Conservation (phyloP, 805 yeast species). For the Saturnispora kantuleensis region DNA sequence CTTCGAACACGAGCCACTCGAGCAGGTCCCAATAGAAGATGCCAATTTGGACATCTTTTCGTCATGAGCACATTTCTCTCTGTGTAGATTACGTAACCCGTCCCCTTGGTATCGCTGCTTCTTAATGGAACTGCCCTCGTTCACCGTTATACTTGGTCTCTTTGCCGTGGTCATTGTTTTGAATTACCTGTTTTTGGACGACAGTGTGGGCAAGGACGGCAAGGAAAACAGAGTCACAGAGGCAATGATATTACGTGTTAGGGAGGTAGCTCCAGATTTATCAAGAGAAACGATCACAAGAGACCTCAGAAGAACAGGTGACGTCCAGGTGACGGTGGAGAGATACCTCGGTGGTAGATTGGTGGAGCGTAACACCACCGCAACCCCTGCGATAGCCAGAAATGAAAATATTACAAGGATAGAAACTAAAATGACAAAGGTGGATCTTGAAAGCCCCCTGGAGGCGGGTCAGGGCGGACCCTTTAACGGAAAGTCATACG, state of each 20-base stretch:
- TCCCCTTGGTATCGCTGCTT: not conserved
- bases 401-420: not conserved
- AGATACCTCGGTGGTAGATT: slow-evolving; percentile 43
- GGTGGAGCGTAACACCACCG: slow-evolving; percentile 25
- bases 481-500: slow-evolving; percentile 35
- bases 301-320: slow-evolving; percentile 69
- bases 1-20: too few species aligned
- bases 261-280: slow-evolving; percentile 68
- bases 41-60: not conserved
- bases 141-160: slow-evolving; percentile 35
- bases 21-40: slow-evolving; percentile 9
- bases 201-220: not conserved
- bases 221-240: slow-evolving; percentile 30
- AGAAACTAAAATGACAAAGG: not conserved
- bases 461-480: slow-evolving; percentile 17
- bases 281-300: slow-evolving; percentile 59
- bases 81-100: not conserved
- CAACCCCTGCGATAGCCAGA: not conserved
- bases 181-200: slow-evolving; percentile 51
- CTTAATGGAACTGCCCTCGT: slow-evolving; percentile 32
- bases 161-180: slow-evolving; percentile 47
- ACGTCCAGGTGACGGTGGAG: slow-evolving; percentile 73
- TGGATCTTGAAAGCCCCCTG: not conserved
- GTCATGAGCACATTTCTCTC: not conserved
- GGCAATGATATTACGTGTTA: slow-evolving; percentile 80